Base-by-base conservation (phyloP, 192 early-diverging fungal genomes). In the Pilaira anomala region DNA sequence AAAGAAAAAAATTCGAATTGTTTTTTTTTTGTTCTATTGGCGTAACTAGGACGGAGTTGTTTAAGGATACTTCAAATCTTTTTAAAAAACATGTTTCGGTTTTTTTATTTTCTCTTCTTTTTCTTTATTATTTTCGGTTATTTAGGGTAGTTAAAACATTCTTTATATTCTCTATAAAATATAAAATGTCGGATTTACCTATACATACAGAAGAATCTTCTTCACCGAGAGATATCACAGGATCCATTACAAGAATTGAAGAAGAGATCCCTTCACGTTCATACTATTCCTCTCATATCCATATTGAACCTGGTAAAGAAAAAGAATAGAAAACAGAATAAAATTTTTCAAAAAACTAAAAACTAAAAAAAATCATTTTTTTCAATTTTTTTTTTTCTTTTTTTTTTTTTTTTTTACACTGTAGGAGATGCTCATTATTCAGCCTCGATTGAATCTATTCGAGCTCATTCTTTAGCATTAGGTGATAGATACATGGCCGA, bases 381-480 rank as follows among this genome's bases (percentile, higher is more conserved):
- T 33, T 44, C 16, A 60, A 18, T 33, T 9, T 30, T 30, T 44
- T 41, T 24, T 53, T n/a, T 19, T 21, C 6, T 14, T n/a, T 62
- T 51, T 24, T 50, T 39, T 33, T 44, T 7, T 49, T 7, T 33
- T 9, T 30, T 30, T 44, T 41, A 14, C 42, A 7, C 11, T 21
- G 2, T 14, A 55, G 45, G 13, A 48, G 55, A 41, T 41, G 24
- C 58, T 21, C 68, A 63, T 30, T 79, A 79, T 45, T 71, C 74
- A 16, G 77, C 71, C 22, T 79, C 78, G 0, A 63, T 67, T 39
- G 69, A 65, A 53, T 72, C 62, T 3, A 76, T 76, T 58, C 63
- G 78, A 44, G 62, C 68, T 19, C 72, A 79, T 48, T 68, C 75
- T 4, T 30, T 76, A 5, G 71, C 68, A 14, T 50, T 79, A 22